phyloP scores from a whole-genome alignment of 1,284 basidiomycete genomes.

The Nidula niveotomentosa region DNA sequence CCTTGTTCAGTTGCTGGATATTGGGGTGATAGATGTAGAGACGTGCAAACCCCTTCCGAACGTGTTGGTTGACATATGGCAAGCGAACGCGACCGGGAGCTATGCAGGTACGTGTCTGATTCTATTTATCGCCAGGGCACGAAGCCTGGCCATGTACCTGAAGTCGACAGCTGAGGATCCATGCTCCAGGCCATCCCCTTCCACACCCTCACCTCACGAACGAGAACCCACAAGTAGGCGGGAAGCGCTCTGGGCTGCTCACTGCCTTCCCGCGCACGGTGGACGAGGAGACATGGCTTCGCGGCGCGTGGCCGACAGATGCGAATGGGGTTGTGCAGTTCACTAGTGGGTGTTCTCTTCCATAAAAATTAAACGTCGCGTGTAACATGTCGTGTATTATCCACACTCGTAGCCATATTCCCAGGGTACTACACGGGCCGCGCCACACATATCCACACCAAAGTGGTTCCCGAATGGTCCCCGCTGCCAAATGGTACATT shows the following conservation, averaged over 20 bases:
- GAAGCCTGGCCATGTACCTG: too few species aligned
- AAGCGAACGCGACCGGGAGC: slow-evolving; percentile 51
- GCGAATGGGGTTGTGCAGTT: slow-evolving; percentile 67
- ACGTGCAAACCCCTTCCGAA: slow-evolving; percentile 70
- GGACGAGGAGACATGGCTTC: slow-evolving; percentile 50
- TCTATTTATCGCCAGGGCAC: not conserved
- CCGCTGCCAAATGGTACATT: slow-evolving; percentile 41
- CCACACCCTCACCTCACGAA: slow-evolving; percentile 37
- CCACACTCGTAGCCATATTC: slow-evolving; percentile 48
- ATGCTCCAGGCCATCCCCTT: slow-evolving; percentile 33
- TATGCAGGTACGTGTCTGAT: slow-evolving; percentile 37
- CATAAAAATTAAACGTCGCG: too few species aligned
- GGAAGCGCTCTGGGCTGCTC: slow-evolving; percentile 38
- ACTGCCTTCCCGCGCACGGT: slow-evolving; percentile 39
- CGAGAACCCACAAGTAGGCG: slow-evolving; percentile 43
- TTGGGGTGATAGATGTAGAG: slow-evolving; percentile 73
- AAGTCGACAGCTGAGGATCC: too few species aligned
- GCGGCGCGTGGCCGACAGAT: slow-evolving; percentile 70
- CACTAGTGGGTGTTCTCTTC: slow-evolving; percentile 33
- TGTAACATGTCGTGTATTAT: too few species aligned
- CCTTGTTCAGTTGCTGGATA: slow-evolving; percentile 47
- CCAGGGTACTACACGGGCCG: slow-evolving; percentile 64
- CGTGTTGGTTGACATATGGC: slow-evolving; percentile 75
- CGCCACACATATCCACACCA: slow-evolving; percentile 52
- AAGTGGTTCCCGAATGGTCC: slow-evolving; percentile 47